Conservation (phyloP, 148 eudicot species). For the Mesembryanthemum crystallinum region DNA sequence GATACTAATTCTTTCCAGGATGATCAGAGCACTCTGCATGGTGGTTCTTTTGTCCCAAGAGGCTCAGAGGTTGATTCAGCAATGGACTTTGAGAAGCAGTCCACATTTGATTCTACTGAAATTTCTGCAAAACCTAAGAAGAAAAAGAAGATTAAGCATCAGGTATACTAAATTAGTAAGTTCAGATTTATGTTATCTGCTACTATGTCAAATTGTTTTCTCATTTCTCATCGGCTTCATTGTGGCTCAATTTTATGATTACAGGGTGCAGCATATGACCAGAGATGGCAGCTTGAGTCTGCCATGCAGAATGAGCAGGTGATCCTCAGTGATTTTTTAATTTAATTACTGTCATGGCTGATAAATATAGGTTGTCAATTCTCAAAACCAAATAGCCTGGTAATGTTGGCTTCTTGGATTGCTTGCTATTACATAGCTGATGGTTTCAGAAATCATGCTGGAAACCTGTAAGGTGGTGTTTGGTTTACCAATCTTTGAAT, state of each 20-base stretch:
- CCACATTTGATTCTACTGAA: conserved; percentile 58
- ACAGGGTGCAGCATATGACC: conserved; percentile 63
- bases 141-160: conserved; percentile 75
- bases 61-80: conserved; percentile 75
- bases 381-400: not conserved
- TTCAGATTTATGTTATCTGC: not conserved
- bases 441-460: too few relatives aligned
- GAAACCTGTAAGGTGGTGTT: too few relatives aligned
- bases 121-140: conserved; percentile 61
- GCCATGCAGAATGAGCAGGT: conserved; percentile 73
- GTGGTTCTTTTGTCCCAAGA: conserved; percentile 52
- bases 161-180: conserved; percentile 39
- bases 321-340: not conserved
- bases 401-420: too few relatives aligned
- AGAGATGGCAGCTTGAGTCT: conserved; percentile 67
- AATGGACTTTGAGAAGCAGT: conserved; percentile 59
- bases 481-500: too few relatives aligned
- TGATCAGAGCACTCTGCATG: conserved; percentile 62
- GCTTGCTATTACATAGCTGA: too few relatives aligned
- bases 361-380: not conserved
- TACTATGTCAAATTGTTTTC: not conserved
- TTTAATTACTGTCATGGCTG: not conserved
- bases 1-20: conserved; percentile 93
- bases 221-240: not conserved
- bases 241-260: conserved; percentile 19